These are phyloP conservation scores for Magnaporthales sp. DNA, from an alignment of 2,329 filamentous ascomycete species.

Conservation along the genomic window DNA sequence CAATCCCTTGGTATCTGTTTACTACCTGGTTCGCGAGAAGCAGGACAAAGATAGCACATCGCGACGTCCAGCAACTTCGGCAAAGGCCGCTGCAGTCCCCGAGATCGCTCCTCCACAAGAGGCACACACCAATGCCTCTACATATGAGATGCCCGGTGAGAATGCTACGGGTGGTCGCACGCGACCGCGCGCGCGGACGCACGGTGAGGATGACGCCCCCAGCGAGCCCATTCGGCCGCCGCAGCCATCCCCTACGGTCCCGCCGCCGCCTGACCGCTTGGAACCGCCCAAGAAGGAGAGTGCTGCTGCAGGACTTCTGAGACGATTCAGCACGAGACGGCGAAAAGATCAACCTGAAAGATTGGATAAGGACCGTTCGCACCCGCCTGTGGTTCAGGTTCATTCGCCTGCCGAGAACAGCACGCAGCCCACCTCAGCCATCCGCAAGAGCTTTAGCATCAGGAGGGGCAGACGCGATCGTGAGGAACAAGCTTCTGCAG, in stretches of 20 bases:
- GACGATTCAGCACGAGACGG: slow-evolving; percentile 84
- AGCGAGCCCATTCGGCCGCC: slow-evolving; percentile 59
- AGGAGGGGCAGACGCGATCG: slow-evolving; percentile 46
- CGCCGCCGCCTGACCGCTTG: slow-evolving; percentile 21
- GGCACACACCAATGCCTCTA: slow-evolving; percentile 76
- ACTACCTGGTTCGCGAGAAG: slow-evolving; percentile 94
- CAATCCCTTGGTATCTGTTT: slow-evolving; percentile 85
- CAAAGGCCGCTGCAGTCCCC: slow-evolving; percentile 42
- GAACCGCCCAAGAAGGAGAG: slow-evolving; percentile 75
- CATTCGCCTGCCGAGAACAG: slow-evolving; percentile 53
- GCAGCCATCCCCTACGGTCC: slow-evolving; percentile 34
- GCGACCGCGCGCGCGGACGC: slow-evolving; percentile 78
- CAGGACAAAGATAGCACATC: slow-evolving; percentile 63
- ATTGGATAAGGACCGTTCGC: slow-evolving; percentile 47
- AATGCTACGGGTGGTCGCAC: slow-evolving; percentile 76
- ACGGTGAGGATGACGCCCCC: slow-evolving; percentile 84
- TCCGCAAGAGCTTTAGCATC: slow-evolving; percentile 82
- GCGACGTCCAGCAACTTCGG: slow-evolving; percentile 27
- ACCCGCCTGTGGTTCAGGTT: slow-evolving; percentile 68
- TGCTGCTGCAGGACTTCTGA: slow-evolving; percentile 71
- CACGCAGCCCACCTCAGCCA: background rate
- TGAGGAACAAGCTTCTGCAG: slow-evolving; percentile 30
- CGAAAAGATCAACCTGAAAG: slow-evolving; percentile 54
- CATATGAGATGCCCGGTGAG: slow-evolving; percentile 85
- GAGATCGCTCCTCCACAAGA: slow-evolving; percentile 75